Base-by-base conservation (phyloP, 2,329 filamentous ascomycete genomes). In the Onygenales sp. region DNA sequence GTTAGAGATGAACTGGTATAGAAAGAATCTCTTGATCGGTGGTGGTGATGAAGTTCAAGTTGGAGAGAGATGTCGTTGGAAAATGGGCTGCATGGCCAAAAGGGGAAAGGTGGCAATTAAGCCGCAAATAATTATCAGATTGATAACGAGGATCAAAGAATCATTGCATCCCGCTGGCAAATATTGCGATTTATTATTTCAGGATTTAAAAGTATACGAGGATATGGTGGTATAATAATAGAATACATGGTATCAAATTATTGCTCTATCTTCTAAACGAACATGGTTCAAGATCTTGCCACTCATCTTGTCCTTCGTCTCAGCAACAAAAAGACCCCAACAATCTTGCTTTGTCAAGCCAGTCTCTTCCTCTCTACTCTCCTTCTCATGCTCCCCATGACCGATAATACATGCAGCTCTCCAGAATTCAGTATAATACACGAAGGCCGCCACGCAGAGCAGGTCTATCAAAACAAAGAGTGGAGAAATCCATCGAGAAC, bases 391-490 rank as follows among this genome's bases (percentile, higher is more conserved):
- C 46, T 13, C 35, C 35, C 5, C 17, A 41, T 31, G 11, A 31
- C 39, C 33, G 13, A 17, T 17, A 49, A 39, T 39, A 10, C 21
- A 49, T 32, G 27, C 35, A 39, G 39, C 38, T 31, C 39, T 8
- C 17, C 35, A 39, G 39, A 51, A 43, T 5, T 10, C 38, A 50
- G 21, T 43, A 51, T 42, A 43, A 43, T 43, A 51, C 49, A 43
- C 39, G 5, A 43, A 51, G 38, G 27, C 39, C 49, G 27, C 31
- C 41, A 14, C 39, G n/a, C 47, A 44, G 45, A 27, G 14, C 17
- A 36, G 21, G 46, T 32, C 48, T 41, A 46, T 51, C 33, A 41
- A 51, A 49, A 50, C 41, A 50, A 39, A 52, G 50, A 31, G 56
- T 45, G 48, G 51, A 55, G 42, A 43, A 53, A 48, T 17, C 11